phyloP scores from a whole-genome alignment of 257 asterid species.

The Petrea volubilis region DNA sequence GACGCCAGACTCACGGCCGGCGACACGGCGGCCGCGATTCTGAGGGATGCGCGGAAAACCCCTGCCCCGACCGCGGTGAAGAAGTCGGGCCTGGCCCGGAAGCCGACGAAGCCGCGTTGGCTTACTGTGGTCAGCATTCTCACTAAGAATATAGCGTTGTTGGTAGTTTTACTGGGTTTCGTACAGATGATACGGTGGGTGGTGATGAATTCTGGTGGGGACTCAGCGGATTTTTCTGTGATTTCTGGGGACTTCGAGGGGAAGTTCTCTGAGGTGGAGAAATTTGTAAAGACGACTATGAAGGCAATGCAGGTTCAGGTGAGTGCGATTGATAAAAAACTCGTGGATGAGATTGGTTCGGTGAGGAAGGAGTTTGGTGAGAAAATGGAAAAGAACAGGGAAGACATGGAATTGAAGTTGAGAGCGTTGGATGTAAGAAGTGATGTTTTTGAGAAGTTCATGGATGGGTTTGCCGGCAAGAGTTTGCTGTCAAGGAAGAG shows the following conservation, averaged over 20 bases:
- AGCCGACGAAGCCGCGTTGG: slow-evolving; percentile 70
- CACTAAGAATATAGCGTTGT: slow-evolving; percentile 54
- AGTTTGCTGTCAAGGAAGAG: slow-evolving; percentile 66
- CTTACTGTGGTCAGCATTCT: slow-evolving; percentile 56
- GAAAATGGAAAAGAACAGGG: slow-evolving; percentile 45
- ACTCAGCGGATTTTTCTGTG: slow-evolving; percentile 32
- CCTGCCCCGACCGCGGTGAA: slow-evolving; percentile 31
- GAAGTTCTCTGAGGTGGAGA: slow-evolving; percentile 56
- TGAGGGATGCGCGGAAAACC: slow-evolving; percentile 41
- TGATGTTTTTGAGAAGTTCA: slow-evolving; percentile 62
- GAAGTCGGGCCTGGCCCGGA: slow-evolving; percentile 41
- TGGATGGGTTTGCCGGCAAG: slow-evolving; percentile 47
- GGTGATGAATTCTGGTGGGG: slow-evolving; percentile 32
- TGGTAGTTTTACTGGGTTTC: slow-evolving; percentile 50
- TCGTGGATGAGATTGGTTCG: slow-evolving; percentile 36
- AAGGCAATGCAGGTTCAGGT: slow-evolving; percentile 88
- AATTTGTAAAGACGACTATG: slow-evolving; percentile 46
- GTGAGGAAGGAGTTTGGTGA: slow-evolving; percentile 56
- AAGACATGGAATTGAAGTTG: slow-evolving; percentile 51
- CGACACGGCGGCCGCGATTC: slow-evolving; percentile 41
- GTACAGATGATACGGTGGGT: slow-evolving; percentile 56
- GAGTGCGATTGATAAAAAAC: too few species aligned
- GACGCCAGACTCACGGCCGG: slow-evolving; percentile 36
- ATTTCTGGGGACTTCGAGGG: slow-evolving; percentile 63
- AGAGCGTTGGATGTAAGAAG: slow-evolving; percentile 59